These are phyloP conservation scores for Fusarium sp. DNA, from an alignment of 2,329 filamentous ascomycete species.

Conservation along the genomic window DNA sequence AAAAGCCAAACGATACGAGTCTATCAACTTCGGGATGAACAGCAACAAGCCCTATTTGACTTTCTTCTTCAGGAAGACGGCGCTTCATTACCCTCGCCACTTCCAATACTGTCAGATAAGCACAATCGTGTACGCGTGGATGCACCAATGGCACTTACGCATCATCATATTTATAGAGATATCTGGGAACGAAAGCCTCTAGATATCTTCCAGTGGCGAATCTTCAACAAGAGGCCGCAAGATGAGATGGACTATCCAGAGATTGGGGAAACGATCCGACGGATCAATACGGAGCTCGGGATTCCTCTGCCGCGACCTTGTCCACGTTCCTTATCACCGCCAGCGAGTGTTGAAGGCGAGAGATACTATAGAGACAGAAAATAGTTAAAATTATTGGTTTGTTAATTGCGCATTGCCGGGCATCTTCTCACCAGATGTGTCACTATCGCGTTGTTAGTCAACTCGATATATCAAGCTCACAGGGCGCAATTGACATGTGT, in stretches of 20 bases:
- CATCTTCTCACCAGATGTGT: too few relatives aligned
- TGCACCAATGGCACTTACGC: conserved; percentile 8
- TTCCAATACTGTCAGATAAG: conserved; percentile 17
- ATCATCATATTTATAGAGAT: conserved; percentile 22
- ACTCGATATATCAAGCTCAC: neutral
- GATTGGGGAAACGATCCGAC: conserved; percentile 8
- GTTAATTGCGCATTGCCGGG: too few relatives aligned
- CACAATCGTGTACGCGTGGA: conserved; percentile 26
- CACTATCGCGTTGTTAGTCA: too few relatives aligned
- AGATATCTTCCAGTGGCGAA: neutral
- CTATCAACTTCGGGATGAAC: conserved; percentile 26
- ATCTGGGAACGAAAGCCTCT: conserved; percentile 31
- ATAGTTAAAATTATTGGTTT: neutral
- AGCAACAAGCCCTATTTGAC: conserved; percentile 13
- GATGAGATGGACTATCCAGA: conserved; percentile 29
- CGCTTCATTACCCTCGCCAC: neutral
- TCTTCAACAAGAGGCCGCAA: conserved; percentile 18
- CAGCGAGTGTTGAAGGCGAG: fast-evolving
- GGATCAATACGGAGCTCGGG: conserved; percentile 6
- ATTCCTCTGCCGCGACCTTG: neutral
- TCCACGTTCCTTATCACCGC: neutral
- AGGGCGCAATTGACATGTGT: conserved; percentile 7
- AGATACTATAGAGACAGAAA: neutral
- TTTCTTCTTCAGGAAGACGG: conserved; percentile 10
- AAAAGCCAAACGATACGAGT: conserved; percentile 21